Percentiles rank a stretch among this genome's conserved stretches.
phyloP scores from a whole-genome alignment of 2,329 filamentous ascomycete species.

The Aaosphaeria pasadenensis region DNA sequence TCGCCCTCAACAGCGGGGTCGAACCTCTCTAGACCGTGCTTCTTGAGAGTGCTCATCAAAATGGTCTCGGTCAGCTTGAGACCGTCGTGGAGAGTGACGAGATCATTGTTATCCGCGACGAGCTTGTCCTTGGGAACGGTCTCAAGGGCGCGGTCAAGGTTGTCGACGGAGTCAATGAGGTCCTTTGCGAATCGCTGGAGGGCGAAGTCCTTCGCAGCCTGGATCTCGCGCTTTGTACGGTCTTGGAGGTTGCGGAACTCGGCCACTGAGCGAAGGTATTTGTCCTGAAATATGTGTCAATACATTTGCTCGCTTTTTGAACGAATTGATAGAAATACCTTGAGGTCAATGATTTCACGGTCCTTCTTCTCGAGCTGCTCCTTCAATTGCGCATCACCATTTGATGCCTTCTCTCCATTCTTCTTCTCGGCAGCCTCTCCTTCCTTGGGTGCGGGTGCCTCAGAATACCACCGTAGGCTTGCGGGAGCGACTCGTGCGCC shows the following conservation, averaged over 20 bases:
- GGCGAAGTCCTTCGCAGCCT: constrained; percentile 83
- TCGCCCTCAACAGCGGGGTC: constrained; percentile 68
- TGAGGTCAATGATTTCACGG: constrained; percentile 74
- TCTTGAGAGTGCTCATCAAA: constrained; percentile 82
- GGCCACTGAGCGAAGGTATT: constrained; percentile 88
- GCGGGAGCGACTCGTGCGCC: constrained; percentile 30
- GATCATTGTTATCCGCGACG: constrained; percentile 64
- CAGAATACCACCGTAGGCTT: constrained; percentile 45
- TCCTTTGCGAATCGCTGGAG: constrained; percentile 94
- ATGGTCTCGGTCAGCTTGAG: constrained; percentile 94
- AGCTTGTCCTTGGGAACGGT: constrained; percentile 77
- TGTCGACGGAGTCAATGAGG: constrained; percentile 92
- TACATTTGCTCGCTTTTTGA: not conserved
- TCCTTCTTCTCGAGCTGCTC: constrained; percentile 71
- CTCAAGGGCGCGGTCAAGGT: constrained; percentile 86
- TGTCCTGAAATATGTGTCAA: constrained; percentile 63
- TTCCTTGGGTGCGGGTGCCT: constrained; percentile 44
- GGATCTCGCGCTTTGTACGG: constrained; percentile 85
- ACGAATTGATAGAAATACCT: constrained; percentile 54
- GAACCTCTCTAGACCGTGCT: constrained; percentile 90
- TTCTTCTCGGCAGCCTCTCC: constrained; percentile 35
- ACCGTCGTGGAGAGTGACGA: constrained; percentile 79
- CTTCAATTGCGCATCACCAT: constrained; percentile 42
- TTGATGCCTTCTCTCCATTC: constrained; percentile 38
- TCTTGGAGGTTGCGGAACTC: constrained; percentile 98